A percentile compares a stretch with the other conserved stretches of the same genome.
Conservation (phyloP, 2,329 filamentous ascomycete genomes). For the Zymoseptoria pseudotritici region DNA sequence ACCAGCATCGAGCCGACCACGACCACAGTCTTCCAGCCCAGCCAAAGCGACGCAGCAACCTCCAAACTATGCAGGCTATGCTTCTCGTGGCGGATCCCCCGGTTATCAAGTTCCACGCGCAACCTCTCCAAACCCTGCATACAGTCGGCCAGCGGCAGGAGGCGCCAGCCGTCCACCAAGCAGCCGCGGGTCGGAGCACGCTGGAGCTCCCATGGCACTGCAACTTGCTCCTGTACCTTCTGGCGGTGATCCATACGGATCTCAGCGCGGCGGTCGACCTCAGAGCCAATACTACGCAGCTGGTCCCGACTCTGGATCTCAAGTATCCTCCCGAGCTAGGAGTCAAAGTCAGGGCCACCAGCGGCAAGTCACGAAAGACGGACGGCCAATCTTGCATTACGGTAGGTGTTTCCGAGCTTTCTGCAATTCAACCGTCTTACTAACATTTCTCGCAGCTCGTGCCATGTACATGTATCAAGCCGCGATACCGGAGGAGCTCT, state of each 20-base stretch:
- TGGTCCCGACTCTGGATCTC: conserved; percentile 29
- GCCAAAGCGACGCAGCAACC: conserved; percentile 32
- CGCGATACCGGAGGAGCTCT: conserved; percentile 89
- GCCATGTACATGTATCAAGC: conserved; percentile 92
- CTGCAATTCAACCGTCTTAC: neutral
- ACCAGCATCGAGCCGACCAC: conserved; percentile 25
- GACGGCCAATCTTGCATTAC: conserved; percentile 82
- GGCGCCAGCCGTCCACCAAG: conserved; percentile 33
- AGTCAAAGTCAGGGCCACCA: conserved; percentile 86
- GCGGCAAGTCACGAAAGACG: conserved; percentile 78
- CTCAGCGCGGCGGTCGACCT: conserved; percentile 35
- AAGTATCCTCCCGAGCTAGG: conserved; percentile 38
- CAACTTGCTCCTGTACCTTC: conserved; percentile 38
- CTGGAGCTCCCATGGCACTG: conserved; percentile 36
- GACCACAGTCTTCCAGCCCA: conserved; percentile 36
- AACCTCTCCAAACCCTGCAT: conserved; percentile 32
- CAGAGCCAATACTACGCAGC: conserved; percentile 40
- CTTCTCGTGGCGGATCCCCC: conserved; percentile 33
- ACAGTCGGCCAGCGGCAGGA: conserved; percentile 31
- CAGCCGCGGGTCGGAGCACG: conserved; percentile 34
- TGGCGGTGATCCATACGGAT: conserved; percentile 33
- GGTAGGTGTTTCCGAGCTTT: conserved; percentile 44
- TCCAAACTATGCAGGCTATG: conserved; percentile 28
- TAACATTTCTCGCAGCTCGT: conserved; percentile 48
- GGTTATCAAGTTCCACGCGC: conserved; percentile 34